Evolutionary conservation across 345 rosid genomes (phyloP).

Genomic region (Cardiospermum halicacabum): DNA sequence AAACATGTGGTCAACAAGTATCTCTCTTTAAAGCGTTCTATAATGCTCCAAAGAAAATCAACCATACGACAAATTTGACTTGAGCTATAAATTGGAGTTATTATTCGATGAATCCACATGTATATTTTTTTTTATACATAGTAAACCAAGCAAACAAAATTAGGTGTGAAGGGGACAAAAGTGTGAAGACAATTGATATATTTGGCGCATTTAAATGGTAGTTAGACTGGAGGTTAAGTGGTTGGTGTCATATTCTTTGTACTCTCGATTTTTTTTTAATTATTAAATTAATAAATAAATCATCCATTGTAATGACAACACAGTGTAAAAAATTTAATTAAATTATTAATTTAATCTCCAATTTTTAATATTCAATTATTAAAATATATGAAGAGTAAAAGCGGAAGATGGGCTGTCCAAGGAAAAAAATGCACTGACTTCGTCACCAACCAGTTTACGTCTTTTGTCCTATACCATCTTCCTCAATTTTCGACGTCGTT

Average conservation of each 20-base stretch:
- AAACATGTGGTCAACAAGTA: constrained; percentile 1
- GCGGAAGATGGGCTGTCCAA: constrained; percentile 12
- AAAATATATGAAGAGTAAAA: neutral
- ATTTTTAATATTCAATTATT: too few species aligned
- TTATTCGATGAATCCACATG: neutral
- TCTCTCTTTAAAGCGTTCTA: neutral
- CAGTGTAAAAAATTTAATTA: too few species aligned
- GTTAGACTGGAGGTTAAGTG: neutral
- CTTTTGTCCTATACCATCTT: constrained; percentile 3
- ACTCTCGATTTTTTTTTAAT: neutral
- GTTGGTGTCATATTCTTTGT: neutral
- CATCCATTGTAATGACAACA: neutral
- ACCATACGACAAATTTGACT: constrained; percentile 4
- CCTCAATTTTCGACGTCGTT: constrained; percentile 3
- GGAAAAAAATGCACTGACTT: constrained; percentile 11
- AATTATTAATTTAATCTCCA: neutral
- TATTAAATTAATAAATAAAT: neutral
- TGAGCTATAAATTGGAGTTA: neutral
- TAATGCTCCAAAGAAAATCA: neutral
- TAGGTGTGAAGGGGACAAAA: neutral
- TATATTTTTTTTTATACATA: too few species aligned
- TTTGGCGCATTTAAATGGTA: neutral
- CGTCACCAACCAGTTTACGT: constrained; percentile 19
- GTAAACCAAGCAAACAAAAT: neutral
- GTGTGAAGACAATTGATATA: neutral